phyloP scores from a whole-genome alignment of 1,139 yeast genomes.

The Saccharomyces hybrid region DNA sequence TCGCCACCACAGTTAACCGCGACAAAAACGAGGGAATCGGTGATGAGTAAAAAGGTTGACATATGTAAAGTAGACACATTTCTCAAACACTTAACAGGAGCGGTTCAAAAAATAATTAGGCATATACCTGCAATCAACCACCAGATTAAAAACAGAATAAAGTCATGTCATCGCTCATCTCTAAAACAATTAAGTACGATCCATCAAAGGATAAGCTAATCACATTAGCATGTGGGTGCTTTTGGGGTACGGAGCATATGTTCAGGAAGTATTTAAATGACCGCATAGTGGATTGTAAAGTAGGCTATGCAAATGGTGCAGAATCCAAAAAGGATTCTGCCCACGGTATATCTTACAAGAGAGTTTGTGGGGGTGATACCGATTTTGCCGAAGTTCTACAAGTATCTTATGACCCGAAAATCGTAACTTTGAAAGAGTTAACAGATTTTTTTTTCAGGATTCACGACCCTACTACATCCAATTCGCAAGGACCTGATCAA shows the following conservation, averaged over 20 bases:
- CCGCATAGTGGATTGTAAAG: constrained; percentile 63
- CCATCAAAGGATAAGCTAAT: constrained; percentile 41
- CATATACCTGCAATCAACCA: not conserved
- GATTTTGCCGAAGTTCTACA: constrained; percentile 74
- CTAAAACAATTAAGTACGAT: constrained; percentile 35
- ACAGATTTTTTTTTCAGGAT: constrained; percentile 81
- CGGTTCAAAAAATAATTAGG: not conserved
- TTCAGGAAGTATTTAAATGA: constrained; percentile 55
- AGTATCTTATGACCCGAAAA: constrained; percentile 67
- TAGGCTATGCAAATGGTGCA: constrained; percentile 87
- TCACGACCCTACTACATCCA: constrained; percentile 67
- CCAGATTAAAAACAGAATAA: not conserved
- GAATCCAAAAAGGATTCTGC: constrained; percentile 26
- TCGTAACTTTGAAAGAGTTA: constrained; percentile 50
- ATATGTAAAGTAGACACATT: not conserved
- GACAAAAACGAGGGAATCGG: not conserved
- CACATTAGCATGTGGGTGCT: constrained; percentile 78
- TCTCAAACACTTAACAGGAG: not conserved
- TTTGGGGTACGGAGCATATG: constrained; percentile 92
- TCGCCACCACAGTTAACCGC: not conserved
- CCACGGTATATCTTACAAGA: constrained; percentile 56
- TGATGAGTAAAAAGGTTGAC: not conserved
- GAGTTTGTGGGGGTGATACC: constrained; percentile 70
- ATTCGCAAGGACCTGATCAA: constrained; percentile 69
- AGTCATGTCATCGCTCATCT: constrained; percentile 7